Percentiles rank a stretch among this genome's conserved stretches.
Evolutionary conservation across 2,329 filamentous ascomycete species (phyloP).

Genomic region (Cryphonectria radicalis): DNA sequence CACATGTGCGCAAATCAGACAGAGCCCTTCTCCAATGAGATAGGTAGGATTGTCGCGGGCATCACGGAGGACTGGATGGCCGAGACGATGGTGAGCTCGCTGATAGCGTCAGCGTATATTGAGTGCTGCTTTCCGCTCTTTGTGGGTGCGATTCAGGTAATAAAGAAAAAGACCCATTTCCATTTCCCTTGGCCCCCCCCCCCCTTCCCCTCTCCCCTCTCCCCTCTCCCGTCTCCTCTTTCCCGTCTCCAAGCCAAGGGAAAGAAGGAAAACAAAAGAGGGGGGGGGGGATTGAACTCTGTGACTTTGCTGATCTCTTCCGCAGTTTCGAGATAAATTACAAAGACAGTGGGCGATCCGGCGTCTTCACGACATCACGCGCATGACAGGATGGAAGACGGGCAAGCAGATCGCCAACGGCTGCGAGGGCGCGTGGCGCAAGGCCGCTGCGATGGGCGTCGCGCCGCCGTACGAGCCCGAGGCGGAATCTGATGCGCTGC

Average conservation of each 20-base stretch:
- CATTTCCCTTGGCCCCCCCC: conserved; percentile 50
- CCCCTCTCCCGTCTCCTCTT: too few species aligned
- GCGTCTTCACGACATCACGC: conserved; percentile 74
- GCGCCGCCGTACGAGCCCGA: conserved; percentile 71
- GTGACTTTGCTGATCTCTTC: conserved; percentile 5
- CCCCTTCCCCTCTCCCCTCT: too few species aligned
- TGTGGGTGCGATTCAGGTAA: conserved; percentile 77
- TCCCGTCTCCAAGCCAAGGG: conserved; percentile 65
- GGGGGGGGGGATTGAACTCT: neutral
- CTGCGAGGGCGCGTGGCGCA: conserved; percentile 84
- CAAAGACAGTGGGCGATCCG: conserved; percentile 81
- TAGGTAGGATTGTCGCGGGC: conserved; percentile 82
- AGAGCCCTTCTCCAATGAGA: conserved; percentile 68
- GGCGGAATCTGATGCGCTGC: conserved; percentile 38
- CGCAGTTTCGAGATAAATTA: conserved; percentile 68
- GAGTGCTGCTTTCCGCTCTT: conserved; percentile 84
- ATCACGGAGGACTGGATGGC: conserved; percentile 59
- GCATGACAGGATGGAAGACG: conserved; percentile 85
- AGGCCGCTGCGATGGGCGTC: conserved; percentile 70
- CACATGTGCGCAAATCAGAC: conserved; percentile 77
- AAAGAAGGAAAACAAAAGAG: too few species aligned
- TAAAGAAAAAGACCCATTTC: conserved; percentile 15
- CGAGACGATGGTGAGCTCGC: conserved; percentile 69
- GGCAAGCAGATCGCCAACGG: conserved; percentile 80
- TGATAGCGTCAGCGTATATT: conserved; percentile 78